Evolutionary conservation across 257 asterid species (phyloP).

Genomic region (Nicotiana tabacum): DNA sequence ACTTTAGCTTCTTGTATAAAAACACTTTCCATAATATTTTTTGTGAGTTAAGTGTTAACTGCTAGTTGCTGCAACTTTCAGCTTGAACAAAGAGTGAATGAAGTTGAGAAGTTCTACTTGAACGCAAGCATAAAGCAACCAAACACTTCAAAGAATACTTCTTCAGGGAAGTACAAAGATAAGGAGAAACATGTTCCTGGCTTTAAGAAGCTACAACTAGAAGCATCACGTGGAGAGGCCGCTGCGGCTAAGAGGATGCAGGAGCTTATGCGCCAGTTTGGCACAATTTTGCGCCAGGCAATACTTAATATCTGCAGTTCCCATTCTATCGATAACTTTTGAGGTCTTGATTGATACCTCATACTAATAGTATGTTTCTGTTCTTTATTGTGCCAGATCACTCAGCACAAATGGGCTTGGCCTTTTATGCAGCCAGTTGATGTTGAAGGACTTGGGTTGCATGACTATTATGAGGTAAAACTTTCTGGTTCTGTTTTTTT

Average conservation of each 20-base stretch:
- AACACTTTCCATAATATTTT: slow-evolving; percentile 11
- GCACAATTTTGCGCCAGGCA: slow-evolving; percentile 87
- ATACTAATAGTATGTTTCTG: background rate
- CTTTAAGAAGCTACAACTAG: slow-evolving; percentile 80
- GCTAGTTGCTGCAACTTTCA: slow-evolving; percentile 23
- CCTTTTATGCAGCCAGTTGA: slow-evolving; percentile 98
- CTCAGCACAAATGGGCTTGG: slow-evolving; percentile 97
- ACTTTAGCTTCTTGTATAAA: slow-evolving; percentile 1
- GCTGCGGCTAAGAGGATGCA: slow-evolving; percentile 93
- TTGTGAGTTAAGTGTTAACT: background rate
- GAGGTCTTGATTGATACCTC: background rate
- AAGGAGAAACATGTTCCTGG: slow-evolving; percentile 70
- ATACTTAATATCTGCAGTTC: background rate
- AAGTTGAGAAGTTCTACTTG: slow-evolving; percentile 58
- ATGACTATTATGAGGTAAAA: slow-evolving; percentile 78
- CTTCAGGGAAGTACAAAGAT: slow-evolving; percentile 42
- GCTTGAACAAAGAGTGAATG: slow-evolving; percentile 79
- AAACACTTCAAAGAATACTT: slow-evolving; percentile 36
- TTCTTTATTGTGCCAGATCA: slow-evolving; percentile 48
- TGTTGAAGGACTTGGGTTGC: slow-evolving; percentile 88
- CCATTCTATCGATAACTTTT: background rate
- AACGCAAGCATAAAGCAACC: slow-evolving; percentile 34
- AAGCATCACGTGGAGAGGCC: slow-evolving; percentile 89
- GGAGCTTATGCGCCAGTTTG: slow-evolving; percentile 96
- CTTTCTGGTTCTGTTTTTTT: background rate